These are phyloP conservation scores for Candida lessepsii DNA, from an alignment of 805 yeast species.

Conservation along the genomic window DNA sequence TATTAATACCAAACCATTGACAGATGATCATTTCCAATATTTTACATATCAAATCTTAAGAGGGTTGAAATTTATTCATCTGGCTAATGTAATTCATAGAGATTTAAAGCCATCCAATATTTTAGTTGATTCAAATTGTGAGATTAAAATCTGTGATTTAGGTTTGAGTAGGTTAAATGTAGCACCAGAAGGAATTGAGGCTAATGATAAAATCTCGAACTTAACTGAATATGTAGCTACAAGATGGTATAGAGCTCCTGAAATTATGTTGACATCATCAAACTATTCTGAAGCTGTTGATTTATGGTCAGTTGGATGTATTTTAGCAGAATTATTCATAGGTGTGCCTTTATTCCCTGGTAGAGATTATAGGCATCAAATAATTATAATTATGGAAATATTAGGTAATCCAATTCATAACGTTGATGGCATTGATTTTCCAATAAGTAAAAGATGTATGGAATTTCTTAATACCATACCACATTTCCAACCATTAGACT, in stretches of 20 bases:
- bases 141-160: constrained; percentile 75
- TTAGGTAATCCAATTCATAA: constrained; percentile 59
- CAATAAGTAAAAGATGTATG: constrained; percentile 26
- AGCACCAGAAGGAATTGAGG: constrained; percentile 2
- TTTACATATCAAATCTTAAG: constrained; percentile 68
- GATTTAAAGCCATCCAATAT: constrained; percentile 77
- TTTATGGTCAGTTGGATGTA: constrained; percentile 80
- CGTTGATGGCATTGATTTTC: constrained; percentile 16
- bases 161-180: constrained; percentile 60
- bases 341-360: constrained; percentile 74
- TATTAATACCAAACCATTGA: constrained; percentile 53
- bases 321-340: constrained; percentile 64
- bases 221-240: constrained; percentile 84
- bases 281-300: constrained; percentile 77
- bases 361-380: constrained; percentile 67
- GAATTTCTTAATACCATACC: constrained; percentile 28
- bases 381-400: constrained; percentile 62
- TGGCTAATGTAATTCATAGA: constrained; percentile 71
- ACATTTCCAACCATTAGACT: constrained; percentile 17
- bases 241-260: constrained; percentile 84
- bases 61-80: constrained; percentile 69
- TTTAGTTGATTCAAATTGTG: constrained; percentile 66
- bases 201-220: constrained; percentile 31
- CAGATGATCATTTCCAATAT: constrained; percentile 69
- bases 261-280: constrained; percentile 71